Conservation (phyloP, 257 asterid genomes). For the Solanum peruvianum region DNA sequence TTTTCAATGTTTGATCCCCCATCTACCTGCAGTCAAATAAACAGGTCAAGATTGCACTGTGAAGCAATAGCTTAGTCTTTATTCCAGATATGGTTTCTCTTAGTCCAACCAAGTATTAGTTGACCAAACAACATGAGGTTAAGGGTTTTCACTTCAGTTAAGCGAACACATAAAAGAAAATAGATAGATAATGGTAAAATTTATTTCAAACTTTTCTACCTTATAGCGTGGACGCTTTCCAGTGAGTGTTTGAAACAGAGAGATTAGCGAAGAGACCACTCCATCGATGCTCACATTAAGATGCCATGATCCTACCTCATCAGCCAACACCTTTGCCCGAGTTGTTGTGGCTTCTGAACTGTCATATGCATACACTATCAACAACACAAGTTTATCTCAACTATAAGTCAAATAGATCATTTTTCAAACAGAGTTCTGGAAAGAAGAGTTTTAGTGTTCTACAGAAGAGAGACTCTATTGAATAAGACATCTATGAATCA, state of each 20-base stretch:
- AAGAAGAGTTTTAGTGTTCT: not conserved
- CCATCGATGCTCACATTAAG: slow-evolving; percentile 75
- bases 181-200: not conserved
- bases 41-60: not conserved
- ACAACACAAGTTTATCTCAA: not conserved
- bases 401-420: not conserved
- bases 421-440: not conserved
- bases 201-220: slow-evolving; percentile 25
- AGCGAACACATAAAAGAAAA: not conserved
- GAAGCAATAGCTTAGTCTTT: not conserved
- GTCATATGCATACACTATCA: slow-evolving; percentile 5
- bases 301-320: slow-evolving; percentile 97
- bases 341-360: slow-evolving; percentile 68
- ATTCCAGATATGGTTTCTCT: not conserved
- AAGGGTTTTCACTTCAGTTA: not conserved
- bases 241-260: slow-evolving; percentile 79
- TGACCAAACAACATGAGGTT: not conserved
- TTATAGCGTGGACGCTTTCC: slow-evolving; percentile 74
- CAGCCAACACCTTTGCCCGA: slow-evolving; percentile 76
- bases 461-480: not conserved
- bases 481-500: not conserved
- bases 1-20: slow-evolving; percentile 87
- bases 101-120: not conserved
- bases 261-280: slow-evolving; percentile 67
- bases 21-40: slow-evolving; percentile 51